Evolutionary conservation across 1,139 yeast genomes (phyloP).

Genomic region (Scheffersomyces segobiensis): DNA sequence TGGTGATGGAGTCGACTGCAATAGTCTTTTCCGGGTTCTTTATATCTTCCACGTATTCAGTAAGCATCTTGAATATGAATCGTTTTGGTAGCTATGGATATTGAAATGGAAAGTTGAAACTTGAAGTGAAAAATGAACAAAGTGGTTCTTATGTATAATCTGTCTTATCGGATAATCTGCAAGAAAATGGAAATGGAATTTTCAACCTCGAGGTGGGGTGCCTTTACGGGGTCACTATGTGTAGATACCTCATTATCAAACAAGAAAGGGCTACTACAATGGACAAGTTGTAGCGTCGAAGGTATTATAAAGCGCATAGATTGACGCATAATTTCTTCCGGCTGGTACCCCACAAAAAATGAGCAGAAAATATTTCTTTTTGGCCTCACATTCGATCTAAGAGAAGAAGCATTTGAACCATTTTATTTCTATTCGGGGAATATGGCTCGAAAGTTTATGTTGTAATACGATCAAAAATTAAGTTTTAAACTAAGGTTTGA

Average conservation of each 20-base stretch:
- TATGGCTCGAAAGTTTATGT: neutral
- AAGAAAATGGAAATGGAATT: neutral
- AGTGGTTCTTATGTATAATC: neutral
- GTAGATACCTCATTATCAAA: neutral
- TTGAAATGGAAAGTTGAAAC: neutral
- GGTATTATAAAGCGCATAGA: neutral
- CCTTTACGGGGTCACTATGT: neutral
- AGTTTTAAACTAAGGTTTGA: neutral
- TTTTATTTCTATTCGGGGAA: neutral
- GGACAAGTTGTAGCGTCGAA: neutral
- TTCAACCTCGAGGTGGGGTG: neutral
- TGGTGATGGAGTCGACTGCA: conserved; percentile 14
- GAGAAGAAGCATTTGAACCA: neutral
- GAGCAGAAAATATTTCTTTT: neutral
- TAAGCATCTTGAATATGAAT: conserved; percentile 3
- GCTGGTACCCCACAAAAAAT: neutral
- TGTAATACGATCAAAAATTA: neutral
- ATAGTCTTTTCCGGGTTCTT: conserved; percentile 15
- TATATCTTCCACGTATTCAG: conserved; percentile 23
- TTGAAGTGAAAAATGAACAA: neutral
- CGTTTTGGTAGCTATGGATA: neutral
- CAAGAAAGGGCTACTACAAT: neutral
- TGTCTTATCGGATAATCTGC: neutral
- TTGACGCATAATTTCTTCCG: neutral
- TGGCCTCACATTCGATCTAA: neutral